Conservation (phyloP, 2,329 filamentous ascomycete genomes). For the Pezicula carpinea region DNA sequence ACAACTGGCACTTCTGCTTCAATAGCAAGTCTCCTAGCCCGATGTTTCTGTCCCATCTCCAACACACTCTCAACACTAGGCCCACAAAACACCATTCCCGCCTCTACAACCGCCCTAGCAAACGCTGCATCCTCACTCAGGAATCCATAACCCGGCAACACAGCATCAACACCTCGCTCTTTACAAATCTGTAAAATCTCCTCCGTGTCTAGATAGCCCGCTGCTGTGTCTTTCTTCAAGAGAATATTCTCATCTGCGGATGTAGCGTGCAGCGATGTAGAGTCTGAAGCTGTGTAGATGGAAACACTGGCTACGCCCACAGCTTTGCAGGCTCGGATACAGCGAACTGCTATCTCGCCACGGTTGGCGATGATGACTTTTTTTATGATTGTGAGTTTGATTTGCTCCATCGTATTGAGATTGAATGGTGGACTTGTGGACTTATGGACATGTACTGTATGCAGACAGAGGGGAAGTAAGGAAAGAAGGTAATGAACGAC, state of each 20-base stretch:
- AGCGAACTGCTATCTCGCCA: conserved; percentile 70
- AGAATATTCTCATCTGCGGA: conserved; percentile 61
- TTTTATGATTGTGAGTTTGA: neutral
- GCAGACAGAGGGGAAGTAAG: no score
- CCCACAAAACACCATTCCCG: conserved; percentile 64
- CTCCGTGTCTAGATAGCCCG: conserved; percentile 64
- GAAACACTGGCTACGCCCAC: conserved; percentile 66
- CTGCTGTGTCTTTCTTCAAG: conserved; percentile 46
- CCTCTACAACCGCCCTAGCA: conserved; percentile 61
- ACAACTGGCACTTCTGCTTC: conserved; percentile 29
- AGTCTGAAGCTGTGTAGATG: conserved; percentile 67
- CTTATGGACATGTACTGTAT: no score
- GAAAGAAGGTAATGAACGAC: no score
- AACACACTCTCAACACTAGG: conserved; percentile 47
- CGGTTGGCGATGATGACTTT: conserved; percentile 72
- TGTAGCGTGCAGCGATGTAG: conserved; percentile 62
- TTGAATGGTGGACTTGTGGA: no score
- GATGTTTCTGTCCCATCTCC: conserved; percentile 34
- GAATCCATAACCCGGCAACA: conserved; percentile 66
- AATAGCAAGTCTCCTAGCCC: conserved; percentile 31
- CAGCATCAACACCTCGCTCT: conserved; percentile 57
- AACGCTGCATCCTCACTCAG: conserved; percentile 64
- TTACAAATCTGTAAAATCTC: conserved; percentile 64
- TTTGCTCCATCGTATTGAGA: no score
- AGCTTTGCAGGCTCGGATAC: conserved; percentile 61